Base-by-base conservation (phyloP, 176 grass and related monocot genomes). In the Eragrostis curvula region DNA sequence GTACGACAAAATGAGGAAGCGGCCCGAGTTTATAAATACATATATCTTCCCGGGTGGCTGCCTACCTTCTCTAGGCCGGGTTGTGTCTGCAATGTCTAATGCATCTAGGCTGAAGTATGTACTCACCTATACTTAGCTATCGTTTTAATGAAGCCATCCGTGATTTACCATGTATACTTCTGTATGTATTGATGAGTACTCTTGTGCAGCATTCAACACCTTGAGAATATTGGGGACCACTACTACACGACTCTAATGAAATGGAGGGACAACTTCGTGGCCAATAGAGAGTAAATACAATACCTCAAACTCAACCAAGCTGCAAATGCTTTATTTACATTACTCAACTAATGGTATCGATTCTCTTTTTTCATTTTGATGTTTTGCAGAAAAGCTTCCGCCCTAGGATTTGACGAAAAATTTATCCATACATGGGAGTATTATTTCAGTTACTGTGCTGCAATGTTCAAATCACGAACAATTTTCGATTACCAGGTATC, bases 11-110 rank as follows among this genome's bases (percentile, higher is more conserved):
- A 88, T 89, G 41, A 93, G 94, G 78, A 85, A 70, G 77, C 93
- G 91, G 40, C 87, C 91, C 9, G 91, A 89, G 43, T 97, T 97
- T 75, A 91, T 97, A 21, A 97, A 91, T 46, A 91, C 93, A 43
- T 97, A 97, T 84, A 91, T 97, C 72, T 97, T 97, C 28, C 94
- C 91, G 2, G 94, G 94, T 40, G 89, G 86, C 8, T 93, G 94
- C 63, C 43, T 97, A 25, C 94, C 88, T 63, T 97, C 88, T 50
- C 47, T 93, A 73, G 78, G 80, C 55, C 79, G 88, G 44, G 87
- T 97, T 45, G 93, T 88, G 11, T 91, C 83, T 27, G 94, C 90
- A 17, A 97, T 97, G 94, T 80, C 86, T 25, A 7, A 80, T 2
- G n/a, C 88, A 43, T 96, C 94, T 27, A 96, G 85, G 83, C 80